Evolutionary conservation across 2,329 filamentous ascomycete species (phyloP).

Genomic region (Aspergillus sp.): DNA sequence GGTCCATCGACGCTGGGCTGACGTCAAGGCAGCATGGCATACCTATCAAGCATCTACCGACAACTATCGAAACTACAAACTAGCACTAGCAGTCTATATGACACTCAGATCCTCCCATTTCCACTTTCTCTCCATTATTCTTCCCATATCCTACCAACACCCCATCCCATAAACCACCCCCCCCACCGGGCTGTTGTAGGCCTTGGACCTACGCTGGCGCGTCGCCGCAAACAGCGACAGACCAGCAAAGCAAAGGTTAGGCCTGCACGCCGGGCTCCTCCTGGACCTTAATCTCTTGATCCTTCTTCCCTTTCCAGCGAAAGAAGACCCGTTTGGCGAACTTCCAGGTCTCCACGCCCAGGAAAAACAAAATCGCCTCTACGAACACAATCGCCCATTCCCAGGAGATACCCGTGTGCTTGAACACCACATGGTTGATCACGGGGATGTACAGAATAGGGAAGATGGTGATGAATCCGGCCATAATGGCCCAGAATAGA

Average conservation of each 20-base stretch:
- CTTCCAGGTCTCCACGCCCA: slow-evolving; percentile 55
- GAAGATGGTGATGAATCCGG: slow-evolving; percentile 46
- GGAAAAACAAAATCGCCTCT: slow-evolving; percentile 51
- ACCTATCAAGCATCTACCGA: slow-evolving; percentile 1
- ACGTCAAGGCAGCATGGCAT: neutral
- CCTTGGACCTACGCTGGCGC: no score
- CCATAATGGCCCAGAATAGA: slow-evolving; percentile 54
- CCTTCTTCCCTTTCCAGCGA: slow-evolving; percentile 15
- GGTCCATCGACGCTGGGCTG: neutral
- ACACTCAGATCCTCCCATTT: no score
- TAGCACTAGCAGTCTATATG: no score
- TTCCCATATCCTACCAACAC: no score
- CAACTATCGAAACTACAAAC: no score
- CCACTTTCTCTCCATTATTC: no score
- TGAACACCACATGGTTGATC: slow-evolving; percentile 54
- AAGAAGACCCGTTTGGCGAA: slow-evolving; percentile 50
- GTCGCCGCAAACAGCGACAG: no score
- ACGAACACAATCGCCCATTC: slow-evolving; percentile 59
- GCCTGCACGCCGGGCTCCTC: slow-evolving; percentile 1
- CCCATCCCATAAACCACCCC: no score
- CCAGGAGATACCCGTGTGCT: slow-evolving; percentile 54
- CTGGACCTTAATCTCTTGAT: neutral
- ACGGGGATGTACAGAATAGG: slow-evolving; percentile 57
- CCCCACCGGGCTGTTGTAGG: no score
- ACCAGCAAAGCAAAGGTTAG: slow-evolving; percentile 13